Base-by-base conservation (phyloP, 2,329 filamentous ascomycete genomes). In the Zalaria sp. region DNA sequence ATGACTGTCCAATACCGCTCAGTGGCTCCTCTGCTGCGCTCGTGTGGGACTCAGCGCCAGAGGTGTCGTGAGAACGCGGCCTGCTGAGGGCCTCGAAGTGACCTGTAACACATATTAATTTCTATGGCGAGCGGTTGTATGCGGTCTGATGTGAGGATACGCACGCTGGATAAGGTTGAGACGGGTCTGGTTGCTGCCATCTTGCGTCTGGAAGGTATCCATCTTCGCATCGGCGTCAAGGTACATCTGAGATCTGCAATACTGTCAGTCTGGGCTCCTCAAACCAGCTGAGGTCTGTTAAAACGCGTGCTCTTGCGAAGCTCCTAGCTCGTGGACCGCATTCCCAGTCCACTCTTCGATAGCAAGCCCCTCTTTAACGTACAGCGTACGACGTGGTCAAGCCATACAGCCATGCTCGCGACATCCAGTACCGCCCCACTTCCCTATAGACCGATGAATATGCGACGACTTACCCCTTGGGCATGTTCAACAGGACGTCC, bases 141-240 rank as follows among this genome's bases (percentile, higher is more conserved):
- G 18, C 18, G 18, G 18, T 18, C 18, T 18, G 18, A 18, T 18
- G 18, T 18, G 18, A 18, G n/a, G 5, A 38, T 25, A 71, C 83
- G 56, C 77, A 93, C 89, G 80, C 67, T 94, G 86, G 39, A 81
- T 62, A 53, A 96, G 69, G 62, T 69, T 88, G 55, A 95, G 60
- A 39, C 66, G 57, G 42, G 63, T 74, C 51, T 69, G 71, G 53
- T 67, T 74, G 34, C 80, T 80, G 59, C 84, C 84, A 37, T 91
- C 82, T 43, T 67, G 59, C 51, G 82, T 79, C 51, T 81, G 73
- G 58, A 77, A 89, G 36, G 62, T 67, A 51, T 65, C 71, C 66
- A 89, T 77, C 50, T 66, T 67, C 47, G 81, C 82, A 47, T 95
- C 85, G 36, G 83, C 88, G 61, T 96, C 89, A 39, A 96, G 68